Conservation (phyloP, 1,284 basidiomycete genomes). For the Microbotryum silenes-acaulis region DNA sequence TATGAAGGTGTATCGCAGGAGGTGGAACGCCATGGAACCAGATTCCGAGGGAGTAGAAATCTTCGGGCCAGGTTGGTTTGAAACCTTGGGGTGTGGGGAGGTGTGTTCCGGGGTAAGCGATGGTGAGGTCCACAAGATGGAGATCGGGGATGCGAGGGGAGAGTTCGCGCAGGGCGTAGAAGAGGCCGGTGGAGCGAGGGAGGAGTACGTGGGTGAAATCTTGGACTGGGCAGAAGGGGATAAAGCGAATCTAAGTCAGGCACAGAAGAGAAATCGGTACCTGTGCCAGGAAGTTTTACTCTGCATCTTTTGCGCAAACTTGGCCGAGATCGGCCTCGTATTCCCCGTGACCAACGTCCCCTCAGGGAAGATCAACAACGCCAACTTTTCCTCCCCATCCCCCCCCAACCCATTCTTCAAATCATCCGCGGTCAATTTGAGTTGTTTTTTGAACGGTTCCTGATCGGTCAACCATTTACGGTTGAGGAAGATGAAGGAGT, state of each 20-base stretch:
- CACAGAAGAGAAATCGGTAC: neutral
- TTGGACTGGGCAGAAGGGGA: no score
- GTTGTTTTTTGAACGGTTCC: constrained; percentile 10
- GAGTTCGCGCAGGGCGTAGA: constrained; percentile 72
- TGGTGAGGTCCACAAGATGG: constrained; percentile 47
- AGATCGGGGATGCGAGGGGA: constrained; percentile 67
- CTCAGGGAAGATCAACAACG: constrained; percentile 56
- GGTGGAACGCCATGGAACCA: constrained; percentile 66
- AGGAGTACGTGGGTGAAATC: constrained; percentile 73
- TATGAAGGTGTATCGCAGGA: constrained; percentile 76
- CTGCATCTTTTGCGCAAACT: constrained; percentile 69
- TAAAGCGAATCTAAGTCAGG: no score
- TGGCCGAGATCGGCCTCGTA: constrained; percentile 71
- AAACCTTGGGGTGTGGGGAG: neutral
- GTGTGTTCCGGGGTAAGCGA: constrained; percentile 30
- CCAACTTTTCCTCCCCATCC: constrained; percentile 9
- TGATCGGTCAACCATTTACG: constrained; percentile 23
- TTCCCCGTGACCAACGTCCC: constrained; percentile 79
- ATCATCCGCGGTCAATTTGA: constrained; percentile 5
- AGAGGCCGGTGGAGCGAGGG: constrained; percentile 83
- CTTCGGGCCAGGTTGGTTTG: constrained; percentile 56
- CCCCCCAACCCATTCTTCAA: neutral
- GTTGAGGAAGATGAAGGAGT: constrained; percentile 75
- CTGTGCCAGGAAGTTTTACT: constrained; percentile 48
- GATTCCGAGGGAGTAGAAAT: constrained; percentile 80